A percentile compares a stretch with the other conserved stretches of the same genome.
phyloP scores from a whole-genome alignment of 345 rosid species.

The Dovyalis caffra region DNA sequence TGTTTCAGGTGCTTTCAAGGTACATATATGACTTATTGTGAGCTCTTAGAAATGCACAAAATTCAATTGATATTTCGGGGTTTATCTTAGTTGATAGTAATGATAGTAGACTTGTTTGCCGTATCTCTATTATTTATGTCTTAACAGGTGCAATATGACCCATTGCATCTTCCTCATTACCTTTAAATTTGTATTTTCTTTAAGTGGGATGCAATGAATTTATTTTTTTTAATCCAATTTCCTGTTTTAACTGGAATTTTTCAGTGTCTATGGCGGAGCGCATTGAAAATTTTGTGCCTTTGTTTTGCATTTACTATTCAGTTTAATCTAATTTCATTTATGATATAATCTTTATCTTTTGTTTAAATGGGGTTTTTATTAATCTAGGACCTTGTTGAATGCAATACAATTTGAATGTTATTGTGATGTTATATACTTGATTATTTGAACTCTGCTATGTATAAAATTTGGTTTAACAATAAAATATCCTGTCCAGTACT shows the following conservation, averaged over 20 bases:
- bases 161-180: neutral
- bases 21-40: constrained; percentile 26
- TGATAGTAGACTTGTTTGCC: neutral
- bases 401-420: neutral
- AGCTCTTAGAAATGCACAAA: neutral
- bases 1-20: constrained; percentile 78
- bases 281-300: neutral
- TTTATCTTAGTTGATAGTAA: neutral
- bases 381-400: neutral
- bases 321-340: neutral
- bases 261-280: neutral
- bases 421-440: neutral
- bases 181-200: neutral
- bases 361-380: neutral
- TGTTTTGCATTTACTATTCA: neutral
- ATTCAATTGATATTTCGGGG: neutral
- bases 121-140: neutral
- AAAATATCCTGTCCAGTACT: neutral
- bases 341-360: neutral
- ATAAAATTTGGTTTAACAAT: neutral
- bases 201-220: neutral
- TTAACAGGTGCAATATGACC: neutral
- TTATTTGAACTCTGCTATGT: neutral
- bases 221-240: neutral
- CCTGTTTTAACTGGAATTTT: neutral